phyloP scores from a whole-genome alignment of 129 eudicot species.

The Apium graveolens region DNA sequence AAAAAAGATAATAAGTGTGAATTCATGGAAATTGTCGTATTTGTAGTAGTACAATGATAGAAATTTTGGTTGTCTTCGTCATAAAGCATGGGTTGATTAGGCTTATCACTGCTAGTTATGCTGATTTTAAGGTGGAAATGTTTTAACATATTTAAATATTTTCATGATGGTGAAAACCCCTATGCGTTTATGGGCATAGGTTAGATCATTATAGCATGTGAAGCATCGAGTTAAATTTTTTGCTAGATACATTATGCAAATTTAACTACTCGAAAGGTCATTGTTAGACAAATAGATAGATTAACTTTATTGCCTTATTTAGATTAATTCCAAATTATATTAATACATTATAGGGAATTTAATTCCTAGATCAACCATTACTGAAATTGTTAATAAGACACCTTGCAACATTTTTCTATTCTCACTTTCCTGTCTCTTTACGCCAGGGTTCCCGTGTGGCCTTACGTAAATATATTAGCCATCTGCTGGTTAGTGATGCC shows the following conservation, averaged over 20 bases:
- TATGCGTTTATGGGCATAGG: background rate
- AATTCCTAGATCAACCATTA: background rate
- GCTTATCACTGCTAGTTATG: background rate
- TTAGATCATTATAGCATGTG: background rate
- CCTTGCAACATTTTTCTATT: background rate
- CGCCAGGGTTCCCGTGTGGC: conserved; percentile 30
- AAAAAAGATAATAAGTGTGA: background rate
- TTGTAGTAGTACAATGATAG: background rate
- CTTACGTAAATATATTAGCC: conserved; percentile 14
- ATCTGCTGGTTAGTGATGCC: conserved; percentile 32
- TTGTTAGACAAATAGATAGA: background rate
- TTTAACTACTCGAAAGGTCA: background rate
- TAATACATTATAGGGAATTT: background rate
- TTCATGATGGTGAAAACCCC: background rate
- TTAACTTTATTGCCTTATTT: background rate
- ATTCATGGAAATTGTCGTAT: background rate
- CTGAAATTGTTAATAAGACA: background rate
- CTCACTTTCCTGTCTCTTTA: background rate
- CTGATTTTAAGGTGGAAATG: background rate
- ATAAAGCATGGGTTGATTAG: background rate
- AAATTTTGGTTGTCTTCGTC: background rate
- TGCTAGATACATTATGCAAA: background rate
- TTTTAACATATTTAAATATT: background rate
- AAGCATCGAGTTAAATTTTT: background rate
- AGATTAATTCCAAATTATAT: background rate